Conservation (phyloP, 2,329 filamentous ascomycete species). For the Stagonosporopsis vannaccii region DNA sequence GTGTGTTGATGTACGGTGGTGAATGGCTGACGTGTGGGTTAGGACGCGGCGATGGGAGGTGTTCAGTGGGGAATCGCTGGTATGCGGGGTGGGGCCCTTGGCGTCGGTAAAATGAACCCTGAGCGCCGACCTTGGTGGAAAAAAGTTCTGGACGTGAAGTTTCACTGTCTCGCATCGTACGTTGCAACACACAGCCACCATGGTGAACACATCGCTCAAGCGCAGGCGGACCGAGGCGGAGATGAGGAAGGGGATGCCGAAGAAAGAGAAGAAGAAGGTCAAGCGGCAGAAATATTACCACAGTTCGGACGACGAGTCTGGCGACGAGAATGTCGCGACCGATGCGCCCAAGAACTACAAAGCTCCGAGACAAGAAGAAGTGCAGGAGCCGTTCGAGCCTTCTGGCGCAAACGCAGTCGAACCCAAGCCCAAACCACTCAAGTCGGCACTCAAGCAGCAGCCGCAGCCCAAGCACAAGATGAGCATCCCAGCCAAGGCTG, state of each 20-base stretch:
- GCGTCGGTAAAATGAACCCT: slow-evolving; percentile 35
- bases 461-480: slow-evolving; percentile 34
- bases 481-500: slow-evolving; percentile 34
- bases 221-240: slow-evolving; percentile 68
- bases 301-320: slow-evolving; percentile 69
- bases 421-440: slow-evolving; percentile 24
- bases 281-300: slow-evolving; percentile 70
- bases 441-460: slow-evolving; percentile 25
- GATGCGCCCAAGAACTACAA: slow-evolving; percentile 54
- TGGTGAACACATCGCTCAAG: slow-evolving; percentile 54
- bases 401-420: slow-evolving; percentile 35
- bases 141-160: slow-evolving; percentile 18
- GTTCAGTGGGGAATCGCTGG: slow-evolving; percentile 28
- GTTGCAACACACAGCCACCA: slow-evolving; percentile 29
- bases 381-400: slow-evolving; percentile 45
- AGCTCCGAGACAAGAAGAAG: slow-evolving; percentile 56
- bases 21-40: not conserved
- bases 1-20: slow-evolving; percentile 7
- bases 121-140: slow-evolving; percentile 32
- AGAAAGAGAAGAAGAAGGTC: slow-evolving; percentile 64
- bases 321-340: slow-evolving; percentile 52
- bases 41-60: slow-evolving; percentile 23
- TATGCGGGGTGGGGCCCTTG: slow-evolving; percentile 33
- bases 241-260: slow-evolving; percentile 61
- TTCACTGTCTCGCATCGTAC: slow-evolving; percentile 5